Conservation (phyloP, 2,329 filamentous ascomycete genomes). For the Apiospora hydei region DNA sequence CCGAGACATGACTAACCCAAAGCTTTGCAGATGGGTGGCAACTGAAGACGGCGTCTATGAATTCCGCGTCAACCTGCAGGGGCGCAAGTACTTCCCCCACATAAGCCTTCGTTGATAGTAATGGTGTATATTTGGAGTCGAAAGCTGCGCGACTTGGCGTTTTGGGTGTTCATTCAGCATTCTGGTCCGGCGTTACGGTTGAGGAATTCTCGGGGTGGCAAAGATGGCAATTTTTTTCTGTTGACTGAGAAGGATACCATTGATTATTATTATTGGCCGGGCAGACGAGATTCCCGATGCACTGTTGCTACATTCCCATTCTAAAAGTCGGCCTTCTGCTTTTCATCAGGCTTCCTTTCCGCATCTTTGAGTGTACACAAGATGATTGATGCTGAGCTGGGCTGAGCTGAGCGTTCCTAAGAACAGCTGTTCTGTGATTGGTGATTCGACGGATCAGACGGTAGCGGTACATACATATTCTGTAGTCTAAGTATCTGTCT, state of each 20-base stretch:
- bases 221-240: background rate
- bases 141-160: slow-evolving; percentile 21
- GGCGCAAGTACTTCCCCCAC: slow-evolving; percentile 65
- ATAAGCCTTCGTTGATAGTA: slow-evolving; percentile 56
- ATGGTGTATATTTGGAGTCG: background rate
- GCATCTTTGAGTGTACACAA: background rate
- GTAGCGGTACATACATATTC: background rate
- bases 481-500: background rate
- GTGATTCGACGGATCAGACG: background rate
- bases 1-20: background rate
- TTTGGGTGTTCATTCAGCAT: slow-evolving; percentile 19
- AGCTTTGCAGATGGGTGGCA: slow-evolving; percentile 61
- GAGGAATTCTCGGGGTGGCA: slow-evolving; percentile 7
- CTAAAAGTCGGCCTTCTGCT: background rate
- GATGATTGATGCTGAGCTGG: background rate
- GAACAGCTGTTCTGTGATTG: background rate
- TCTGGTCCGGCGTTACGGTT: slow-evolving; percentile 22
- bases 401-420: background rate
- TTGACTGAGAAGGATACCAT: slow-evolving; percentile 10
- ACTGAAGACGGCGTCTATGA: slow-evolving; percentile 80
- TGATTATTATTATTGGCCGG: slow-evolving; percentile 1
- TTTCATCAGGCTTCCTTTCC: background rate
- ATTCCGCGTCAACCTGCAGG: slow-evolving; percentile 69
- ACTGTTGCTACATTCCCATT: background rate
- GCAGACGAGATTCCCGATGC: background rate